phyloP scores from a whole-genome alignment of 169 alveolate species.

The Cryptosporidium baileyi region DNA sequence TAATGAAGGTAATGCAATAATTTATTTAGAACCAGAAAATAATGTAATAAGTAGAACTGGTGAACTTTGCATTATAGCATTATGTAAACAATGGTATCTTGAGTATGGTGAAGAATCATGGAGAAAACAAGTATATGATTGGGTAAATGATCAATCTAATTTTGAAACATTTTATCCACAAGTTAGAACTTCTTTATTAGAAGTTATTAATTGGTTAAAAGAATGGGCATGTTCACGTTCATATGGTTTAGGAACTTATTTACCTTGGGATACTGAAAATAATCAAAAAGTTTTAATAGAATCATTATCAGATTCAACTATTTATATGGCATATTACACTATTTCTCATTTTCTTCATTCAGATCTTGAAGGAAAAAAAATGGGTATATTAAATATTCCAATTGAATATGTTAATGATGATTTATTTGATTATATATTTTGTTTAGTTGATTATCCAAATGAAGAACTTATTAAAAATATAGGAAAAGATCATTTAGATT shows the following conservation, averaged over 20 bases:
- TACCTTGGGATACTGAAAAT: conserved; percentile 91
- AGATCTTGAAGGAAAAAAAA: conserved; percentile 85
- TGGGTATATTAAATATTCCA: conserved; percentile 85
- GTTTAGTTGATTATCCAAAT: conserved; percentile 82
- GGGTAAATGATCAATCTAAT: conserved; percentile 77
- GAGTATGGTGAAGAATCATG: conserved; percentile 96
- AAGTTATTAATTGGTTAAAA: conserved; percentile 77
- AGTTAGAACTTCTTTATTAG: conserved; percentile 70
- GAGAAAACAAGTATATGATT: conserved; percentile 89
- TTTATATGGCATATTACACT: conserved; percentile 99
- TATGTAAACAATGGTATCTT: conserved; percentile 96
- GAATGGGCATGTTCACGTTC: conserved; percentile 97
- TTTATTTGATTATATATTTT: conserved; percentile 95
- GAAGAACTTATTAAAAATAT: conserved; percentile 78
- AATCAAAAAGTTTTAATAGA: conserved; percentile 91
- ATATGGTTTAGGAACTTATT: conserved; percentile 97
- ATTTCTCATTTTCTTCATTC: conserved; percentile 96
- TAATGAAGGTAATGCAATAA: conserved; percentile 77
- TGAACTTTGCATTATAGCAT: conserved; percentile 94
- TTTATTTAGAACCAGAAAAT: conserved; percentile 96
- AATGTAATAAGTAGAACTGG: conserved; percentile 95
- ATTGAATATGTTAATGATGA: conserved; percentile 90
- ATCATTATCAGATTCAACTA: conserved; percentile 98
- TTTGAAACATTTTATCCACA: conserved; percentile 74
- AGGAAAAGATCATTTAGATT: conserved; percentile 72